Evolutionary conservation across 2,329 filamentous ascomycete genomes (phyloP), one percentile per base, ranked within the genome.

Genomic region (Fusarium sp.): DNA sequence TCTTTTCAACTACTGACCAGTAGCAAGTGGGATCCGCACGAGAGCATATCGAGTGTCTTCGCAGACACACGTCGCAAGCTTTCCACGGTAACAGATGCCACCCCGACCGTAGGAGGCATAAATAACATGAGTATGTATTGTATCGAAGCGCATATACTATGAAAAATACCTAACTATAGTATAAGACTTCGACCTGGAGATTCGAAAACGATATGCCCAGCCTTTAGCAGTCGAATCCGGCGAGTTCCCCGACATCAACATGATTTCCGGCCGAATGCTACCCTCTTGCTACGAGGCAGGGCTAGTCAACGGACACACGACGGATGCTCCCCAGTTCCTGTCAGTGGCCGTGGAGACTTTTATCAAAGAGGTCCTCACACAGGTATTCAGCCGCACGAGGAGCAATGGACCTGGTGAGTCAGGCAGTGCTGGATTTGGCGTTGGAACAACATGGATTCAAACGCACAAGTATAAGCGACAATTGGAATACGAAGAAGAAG

Each of bases 381-480:
- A 86, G 9, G 83, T 91, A 10, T 90, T 90, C 66, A 86, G 85
- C 64, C 86, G 88, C 50, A 90, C 89, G 3, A 82, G 87, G 63
- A 87, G 86, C 72, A 91, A 91, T 72, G 88, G 87, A 1, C 87
- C 88, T 5, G 88, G 88, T 29, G 85, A 88, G 62, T 85, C 84
- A 18, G 87, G 85, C 11, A 87, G 81, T 60, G 85, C 87, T 50
- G 87, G 87, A 4, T 88, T 88, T 55, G 90, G 90, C 5, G 84
- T 88, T 33, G 89, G 88, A 40, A 87, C 87, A 40, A 85, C 84
- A 35, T 92, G 91, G 83, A 87, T 97, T 59, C 90, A 94, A 76
- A 97, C 93, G 4, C 87, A 90, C 69, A 90, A 88, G 59, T 97
- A 95, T 78, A 88, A 88, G 66, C 85, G 87, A 59, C 91, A 93